A percentile compares a stretch with the other conserved stretches of the same genome.
Evolutionary conservation across 371 early-diverging fungal species (phyloP).

Genomic region (Mucor sp.): DNA sequence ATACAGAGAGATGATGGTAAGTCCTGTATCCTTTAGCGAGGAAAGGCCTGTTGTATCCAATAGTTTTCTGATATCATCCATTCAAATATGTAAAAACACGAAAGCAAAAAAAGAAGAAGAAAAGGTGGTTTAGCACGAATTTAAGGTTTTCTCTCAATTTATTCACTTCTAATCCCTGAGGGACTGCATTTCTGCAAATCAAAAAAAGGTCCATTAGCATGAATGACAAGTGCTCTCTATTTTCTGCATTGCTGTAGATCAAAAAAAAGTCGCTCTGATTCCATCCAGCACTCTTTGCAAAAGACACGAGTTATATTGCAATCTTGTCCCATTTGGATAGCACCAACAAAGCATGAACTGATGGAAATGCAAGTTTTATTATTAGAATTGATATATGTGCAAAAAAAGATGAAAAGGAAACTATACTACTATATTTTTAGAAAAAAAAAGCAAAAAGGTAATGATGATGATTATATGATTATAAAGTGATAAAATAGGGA

Average conservation of each 20-base stretch:
- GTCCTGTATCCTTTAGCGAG: constrained; percentile 15
- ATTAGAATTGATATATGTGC: background rate
- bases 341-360: background rate
- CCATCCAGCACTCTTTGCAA: too few relatives aligned
- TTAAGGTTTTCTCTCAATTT: background rate
- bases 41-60: constrained; percentile 22
- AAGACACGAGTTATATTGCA: too few relatives aligned
- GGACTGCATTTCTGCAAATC: background rate
- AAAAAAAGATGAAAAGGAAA: background rate
- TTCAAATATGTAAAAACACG: constrained; percentile 1
- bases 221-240: background rate
- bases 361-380: background rate
- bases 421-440: background rate
- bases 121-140: background rate
- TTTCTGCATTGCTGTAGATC: too few relatives aligned
- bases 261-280: too few relatives aligned
- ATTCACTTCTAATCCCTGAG: background rate
- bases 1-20: constrained; percentile 25
- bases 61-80: constrained; percentile 26
- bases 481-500: background rate
- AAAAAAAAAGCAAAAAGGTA: background rate
- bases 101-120: background rate
- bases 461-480: background rate
- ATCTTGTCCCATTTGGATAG: background rate
- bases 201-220: background rate